A percentile compares a stretch with the other conserved stretches of the same genome.
These are phyloP conservation scores for Ceratocystis destructans DNA, from an alignment of 2,329 filamentous ascomycete species.

Conservation along the genomic window DNA sequence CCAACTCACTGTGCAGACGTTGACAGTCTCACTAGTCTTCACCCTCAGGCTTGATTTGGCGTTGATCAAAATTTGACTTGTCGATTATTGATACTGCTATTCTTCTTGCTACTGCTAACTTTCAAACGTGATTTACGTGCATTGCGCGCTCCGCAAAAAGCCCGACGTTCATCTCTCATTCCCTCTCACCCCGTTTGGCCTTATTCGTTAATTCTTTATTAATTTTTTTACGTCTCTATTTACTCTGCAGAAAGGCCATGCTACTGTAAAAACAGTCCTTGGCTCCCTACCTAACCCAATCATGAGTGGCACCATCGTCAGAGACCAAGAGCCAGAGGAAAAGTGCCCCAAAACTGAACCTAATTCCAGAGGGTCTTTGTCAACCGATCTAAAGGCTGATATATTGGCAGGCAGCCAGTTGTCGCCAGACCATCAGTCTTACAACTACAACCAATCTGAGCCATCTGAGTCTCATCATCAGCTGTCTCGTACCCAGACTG, in stretches of 20 bases:
- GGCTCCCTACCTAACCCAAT: not conserved
- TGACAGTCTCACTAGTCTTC: not conserved
- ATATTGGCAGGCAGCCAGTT: not conserved
- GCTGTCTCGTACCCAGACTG: not conserved
- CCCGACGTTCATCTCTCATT: not conserved
- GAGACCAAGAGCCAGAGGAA: not conserved
- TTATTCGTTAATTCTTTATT: not conserved
- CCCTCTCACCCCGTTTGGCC: not conserved
- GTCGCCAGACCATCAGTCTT: constrained; percentile 2
- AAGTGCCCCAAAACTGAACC: not conserved
- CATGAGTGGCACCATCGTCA: not conserved
- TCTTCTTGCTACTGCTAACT: not conserved
- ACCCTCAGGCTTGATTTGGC: not conserved
- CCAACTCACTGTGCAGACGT: not conserved
- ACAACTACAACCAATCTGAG: not conserved
- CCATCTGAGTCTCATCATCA: not conserved
- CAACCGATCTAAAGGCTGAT: not conserved
- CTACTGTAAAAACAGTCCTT: not conserved
- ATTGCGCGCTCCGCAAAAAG: not conserved
- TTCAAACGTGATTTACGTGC: not conserved
- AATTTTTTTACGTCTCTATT: not conserved
- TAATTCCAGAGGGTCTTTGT: not conserved
- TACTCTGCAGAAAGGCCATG: not conserved
- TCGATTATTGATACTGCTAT: constrained; percentile 1
- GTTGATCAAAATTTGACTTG: not conserved